Conservation (phyloP, 225 moss, liverwort and hornwort genomes). For the Marchantia polymorpha region DNA sequence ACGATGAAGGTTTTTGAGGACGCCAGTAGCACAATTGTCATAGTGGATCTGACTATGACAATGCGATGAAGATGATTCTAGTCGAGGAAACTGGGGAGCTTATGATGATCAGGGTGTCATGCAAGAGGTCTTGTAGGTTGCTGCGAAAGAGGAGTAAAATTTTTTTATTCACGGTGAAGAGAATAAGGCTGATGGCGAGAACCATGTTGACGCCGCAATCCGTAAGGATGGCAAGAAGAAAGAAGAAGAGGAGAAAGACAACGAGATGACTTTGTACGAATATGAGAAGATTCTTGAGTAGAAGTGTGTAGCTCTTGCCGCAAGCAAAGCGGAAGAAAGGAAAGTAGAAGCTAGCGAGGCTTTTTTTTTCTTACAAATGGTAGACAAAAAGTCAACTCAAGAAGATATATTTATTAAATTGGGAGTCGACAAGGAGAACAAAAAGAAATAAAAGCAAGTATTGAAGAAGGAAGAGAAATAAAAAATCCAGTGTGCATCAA, state of each 20-base stretch:
- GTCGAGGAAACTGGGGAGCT: slow-evolving; percentile 91
- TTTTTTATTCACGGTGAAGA: slow-evolving; percentile 33
- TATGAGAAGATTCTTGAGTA: slow-evolving; percentile 91
- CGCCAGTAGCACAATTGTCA: slow-evolving; percentile 85
- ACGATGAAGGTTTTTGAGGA: slow-evolving; percentile 63
- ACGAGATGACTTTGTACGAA: slow-evolving; percentile 85
- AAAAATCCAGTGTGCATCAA: slow-evolving; percentile 81
- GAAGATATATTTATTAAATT: slow-evolving; percentile 85
- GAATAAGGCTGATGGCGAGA: slow-evolving; percentile 43
- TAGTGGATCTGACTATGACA: slow-evolving; percentile 70
- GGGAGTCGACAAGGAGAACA: slow-evolving; percentile 89
- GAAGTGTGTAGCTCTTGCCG: slow-evolving; percentile 67
- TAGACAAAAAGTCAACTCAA: slow-evolving; percentile 74
- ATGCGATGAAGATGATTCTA: slow-evolving; percentile 83
- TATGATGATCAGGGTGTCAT: slow-evolving; percentile 56
- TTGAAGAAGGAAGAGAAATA: slow-evolving; percentile 79
- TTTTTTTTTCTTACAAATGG: slow-evolving; percentile 79
- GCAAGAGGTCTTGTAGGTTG: slow-evolving; percentile 47
- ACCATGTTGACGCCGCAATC: slow-evolving; percentile 21
- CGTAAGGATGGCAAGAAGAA: slow-evolving; percentile 38
- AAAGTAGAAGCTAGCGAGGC: slow-evolving; percentile 79
- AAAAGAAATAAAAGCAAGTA: slow-evolving; percentile 64
- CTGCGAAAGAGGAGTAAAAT: slow-evolving; percentile 41
- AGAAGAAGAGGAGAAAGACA: slow-evolving; percentile 62
- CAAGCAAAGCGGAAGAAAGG: slow-evolving; percentile 66